Evolutionary conservation across 176 grass and related monocot species (phyloP).

Genomic region (Aegilops umbellulata): DNA sequence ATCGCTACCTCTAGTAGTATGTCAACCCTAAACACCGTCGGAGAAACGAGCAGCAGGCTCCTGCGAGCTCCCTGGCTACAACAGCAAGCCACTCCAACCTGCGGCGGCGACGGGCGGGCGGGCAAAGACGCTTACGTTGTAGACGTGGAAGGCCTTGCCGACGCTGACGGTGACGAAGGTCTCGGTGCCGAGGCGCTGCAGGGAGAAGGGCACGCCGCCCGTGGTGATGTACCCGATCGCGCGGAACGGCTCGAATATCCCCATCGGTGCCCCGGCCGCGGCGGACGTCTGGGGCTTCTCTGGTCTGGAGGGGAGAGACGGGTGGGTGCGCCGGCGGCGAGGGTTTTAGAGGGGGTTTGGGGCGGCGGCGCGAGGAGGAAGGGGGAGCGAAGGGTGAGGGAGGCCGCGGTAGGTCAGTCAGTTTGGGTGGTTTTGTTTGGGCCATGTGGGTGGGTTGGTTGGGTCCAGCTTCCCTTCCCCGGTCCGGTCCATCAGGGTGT

Average conservation of each 20-base stretch:
- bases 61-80: neutral
- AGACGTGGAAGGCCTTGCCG: constrained; percentile 90
- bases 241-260: constrained; percentile 95
- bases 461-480: neutral
- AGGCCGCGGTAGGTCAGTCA: neutral
- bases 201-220: constrained; percentile 70
- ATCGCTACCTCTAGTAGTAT: neutral
- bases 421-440: neutral
- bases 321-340: constrained; percentile 33
- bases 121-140: constrained; percentile 48
- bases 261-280: constrained; percentile 32
- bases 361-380: constrained; percentile 36
- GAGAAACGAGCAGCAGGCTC: neutral
- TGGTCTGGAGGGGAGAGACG: neutral
- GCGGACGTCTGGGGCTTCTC: neutral
- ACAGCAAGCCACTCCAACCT: no score
- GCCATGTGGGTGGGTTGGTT: neutral
- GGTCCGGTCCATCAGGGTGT: neutral
- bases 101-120: no score
- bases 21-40: neutral
- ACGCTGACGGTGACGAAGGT: constrained; percentile 93
- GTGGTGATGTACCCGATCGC: constrained; percentile 92
- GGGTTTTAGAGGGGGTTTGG: constrained; percentile 47
- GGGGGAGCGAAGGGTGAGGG: neutral
- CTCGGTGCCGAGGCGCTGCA: constrained; percentile 86